Conservation (phyloP, 1,284 basidiomycete genomes). For the Ceraceosorus bombacis region DNA sequence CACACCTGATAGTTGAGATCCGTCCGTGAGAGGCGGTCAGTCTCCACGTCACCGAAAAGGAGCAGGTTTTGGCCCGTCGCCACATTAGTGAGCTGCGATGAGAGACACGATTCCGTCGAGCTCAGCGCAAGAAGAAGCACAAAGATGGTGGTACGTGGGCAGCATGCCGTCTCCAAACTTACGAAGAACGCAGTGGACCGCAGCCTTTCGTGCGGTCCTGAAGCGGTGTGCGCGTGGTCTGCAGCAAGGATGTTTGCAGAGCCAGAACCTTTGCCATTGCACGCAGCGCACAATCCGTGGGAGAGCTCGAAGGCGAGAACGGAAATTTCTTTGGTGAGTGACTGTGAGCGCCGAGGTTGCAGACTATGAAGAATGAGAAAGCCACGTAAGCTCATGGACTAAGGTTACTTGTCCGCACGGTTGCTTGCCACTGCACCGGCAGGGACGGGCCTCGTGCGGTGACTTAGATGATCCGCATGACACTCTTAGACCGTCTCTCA, state of each 20-base stretch:
- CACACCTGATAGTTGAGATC: constrained; percentile 35
- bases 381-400: too few relatives aligned
- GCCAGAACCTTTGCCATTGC: too few relatives aligned
- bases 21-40: constrained; percentile 31
- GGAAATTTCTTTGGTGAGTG: constrained; percentile 23
- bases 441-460: too few relatives aligned
- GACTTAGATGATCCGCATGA: too few relatives aligned
- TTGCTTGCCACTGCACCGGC: too few relatives aligned
- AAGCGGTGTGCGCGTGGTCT: too few relatives aligned
- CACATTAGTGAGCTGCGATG: constrained; percentile 19
- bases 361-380: constrained; percentile 15
- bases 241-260: too few relatives aligned
- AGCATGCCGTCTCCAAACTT: too few relatives aligned
- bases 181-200: too few relatives aligned
- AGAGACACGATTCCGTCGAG: constrained; percentile 41
- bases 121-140: constrained; percentile 30
- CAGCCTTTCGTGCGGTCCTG: too few relatives aligned
- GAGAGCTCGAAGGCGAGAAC: constrained; percentile 33
- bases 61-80: constrained; percentile 36
- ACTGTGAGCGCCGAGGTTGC: constrained; percentile 22
- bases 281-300: constrained; percentile 16
- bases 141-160: constrained; percentile 13
- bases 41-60: constrained; percentile 46
- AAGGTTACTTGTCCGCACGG: too few relatives aligned
- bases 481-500: too few relatives aligned